These are phyloP conservation scores for Diplosphaera chodatii DNA, from an alignment of 139 green algal species.

Conservation along the genomic window DNA sequence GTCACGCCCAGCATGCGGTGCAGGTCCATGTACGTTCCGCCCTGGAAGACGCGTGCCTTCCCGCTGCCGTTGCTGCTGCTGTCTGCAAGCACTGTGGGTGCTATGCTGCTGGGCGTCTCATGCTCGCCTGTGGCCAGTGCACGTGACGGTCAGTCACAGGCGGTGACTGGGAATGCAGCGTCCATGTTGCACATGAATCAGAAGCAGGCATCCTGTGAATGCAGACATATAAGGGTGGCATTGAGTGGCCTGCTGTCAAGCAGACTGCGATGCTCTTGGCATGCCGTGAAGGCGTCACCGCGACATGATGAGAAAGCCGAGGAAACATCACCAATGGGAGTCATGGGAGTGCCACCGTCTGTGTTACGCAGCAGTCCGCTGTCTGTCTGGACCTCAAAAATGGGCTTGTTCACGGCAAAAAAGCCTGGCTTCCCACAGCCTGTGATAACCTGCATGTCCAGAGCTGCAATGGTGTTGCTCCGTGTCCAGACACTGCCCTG, in stretches of 20 bases:
- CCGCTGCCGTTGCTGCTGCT: no score
- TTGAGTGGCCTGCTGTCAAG: no score
- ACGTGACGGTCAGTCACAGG: neutral
- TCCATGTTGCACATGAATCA: no score
- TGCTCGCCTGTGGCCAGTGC: neutral
- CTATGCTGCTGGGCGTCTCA: neutral
- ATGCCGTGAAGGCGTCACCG: no score
- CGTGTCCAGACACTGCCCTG: no score
- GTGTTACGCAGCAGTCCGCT: conserved; percentile 76
- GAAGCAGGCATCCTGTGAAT: no score
- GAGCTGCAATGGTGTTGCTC: no score
- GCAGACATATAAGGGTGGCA: no score
- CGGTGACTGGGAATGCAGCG: no score
- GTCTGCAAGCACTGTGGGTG: neutral
- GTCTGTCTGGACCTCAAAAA: conserved; percentile 63
- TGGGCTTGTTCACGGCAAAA: conserved; percentile 55
- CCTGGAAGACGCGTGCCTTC: conserved; percentile 60
- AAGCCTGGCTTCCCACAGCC: conserved; percentile 77
- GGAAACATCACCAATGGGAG: conserved; percentile 74
- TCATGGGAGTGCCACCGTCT: conserved; percentile 78
- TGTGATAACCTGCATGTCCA: conserved; percentile 51
- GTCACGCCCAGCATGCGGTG: conserved; percentile 81
- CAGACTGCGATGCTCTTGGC: no score
- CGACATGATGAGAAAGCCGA: no score
- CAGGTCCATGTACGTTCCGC: conserved; percentile 74